Evolutionary conservation across 495 filamentous ascomycete genomes (phyloP).

Genomic region (Penicillium riverlandense): DNA sequence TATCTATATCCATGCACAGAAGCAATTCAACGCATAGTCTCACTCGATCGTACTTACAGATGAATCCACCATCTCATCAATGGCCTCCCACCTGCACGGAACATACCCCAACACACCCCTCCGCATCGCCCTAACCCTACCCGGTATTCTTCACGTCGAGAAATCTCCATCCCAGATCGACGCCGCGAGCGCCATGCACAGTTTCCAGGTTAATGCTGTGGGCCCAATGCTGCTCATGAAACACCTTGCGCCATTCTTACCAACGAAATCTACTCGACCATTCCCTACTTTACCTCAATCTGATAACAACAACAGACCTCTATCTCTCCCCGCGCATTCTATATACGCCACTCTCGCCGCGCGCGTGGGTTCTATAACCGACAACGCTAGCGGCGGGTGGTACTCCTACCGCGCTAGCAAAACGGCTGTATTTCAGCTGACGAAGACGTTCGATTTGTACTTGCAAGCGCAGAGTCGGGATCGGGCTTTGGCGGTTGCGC

Average conservation of each 20-base stretch:
- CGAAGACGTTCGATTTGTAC: conserved; percentile 68
- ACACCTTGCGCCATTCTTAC: conserved; percentile 61
- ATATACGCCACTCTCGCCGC: conserved; percentile 67
- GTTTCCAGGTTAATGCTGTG: conserved; percentile 61
- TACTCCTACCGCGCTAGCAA: conserved; percentile 73
- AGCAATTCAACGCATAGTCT: too few relatives aligned
- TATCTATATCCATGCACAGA: too few relatives aligned
- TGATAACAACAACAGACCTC: neutral
- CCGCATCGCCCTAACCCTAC: conserved; percentile 61
- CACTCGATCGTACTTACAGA: conserved; percentile 10
- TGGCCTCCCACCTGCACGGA: conserved; percentile 26
- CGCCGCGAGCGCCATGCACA: conserved; percentile 47
- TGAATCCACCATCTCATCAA: conserved; percentile 31
- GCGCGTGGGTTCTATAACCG: conserved; percentile 64
- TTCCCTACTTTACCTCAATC: conserved; percentile 6
- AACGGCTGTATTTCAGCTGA: conserved; percentile 60
- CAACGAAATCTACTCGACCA: conserved; percentile 34
- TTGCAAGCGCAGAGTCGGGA: conserved; percentile 45
- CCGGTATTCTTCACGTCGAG: conserved; percentile 69
- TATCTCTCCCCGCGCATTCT: conserved; percentile 37
- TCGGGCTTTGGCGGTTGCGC: conserved; percentile 56
- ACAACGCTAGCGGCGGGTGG: conserved; percentile 65
- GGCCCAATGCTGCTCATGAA: conserved; percentile 72
- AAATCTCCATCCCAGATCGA: conserved; percentile 60
- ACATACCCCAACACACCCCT: conserved; percentile 52